Conservation (phyloP, 139 green algal species). For the Parachlorella kessleri region DNA sequence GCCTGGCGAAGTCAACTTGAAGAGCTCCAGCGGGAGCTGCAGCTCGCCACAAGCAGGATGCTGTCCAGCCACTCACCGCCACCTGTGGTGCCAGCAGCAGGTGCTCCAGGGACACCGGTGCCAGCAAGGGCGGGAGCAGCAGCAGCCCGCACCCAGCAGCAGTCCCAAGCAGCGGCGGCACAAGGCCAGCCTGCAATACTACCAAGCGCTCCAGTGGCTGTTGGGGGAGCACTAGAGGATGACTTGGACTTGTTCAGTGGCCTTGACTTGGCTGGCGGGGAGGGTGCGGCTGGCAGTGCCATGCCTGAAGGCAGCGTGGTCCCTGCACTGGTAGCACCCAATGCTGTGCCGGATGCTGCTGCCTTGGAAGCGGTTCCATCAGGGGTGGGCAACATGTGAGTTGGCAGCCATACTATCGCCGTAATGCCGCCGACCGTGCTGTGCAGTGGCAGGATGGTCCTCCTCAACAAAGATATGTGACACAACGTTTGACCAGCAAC, state of each 20-base stretch:
- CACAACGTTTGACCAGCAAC: background rate
- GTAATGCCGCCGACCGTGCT: background rate
- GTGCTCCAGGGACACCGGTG: background rate
- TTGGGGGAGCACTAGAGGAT: background rate
- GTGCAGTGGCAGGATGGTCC: background rate
- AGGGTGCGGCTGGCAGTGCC: background rate
- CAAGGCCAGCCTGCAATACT: background rate
- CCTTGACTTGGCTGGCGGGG: background rate
- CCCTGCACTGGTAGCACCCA: background rate
- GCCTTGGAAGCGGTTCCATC: background rate
- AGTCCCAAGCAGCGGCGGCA: background rate
- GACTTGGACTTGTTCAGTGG: slow-evolving; percentile 12
- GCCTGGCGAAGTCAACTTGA: slow-evolving; percentile 34
- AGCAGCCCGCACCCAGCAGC: background rate
- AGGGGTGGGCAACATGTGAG: background rate
- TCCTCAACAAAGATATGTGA: background rate
- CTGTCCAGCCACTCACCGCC: too few relatives aligned
- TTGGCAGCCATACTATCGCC: background rate
- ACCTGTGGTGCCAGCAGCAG: too few relatives aligned
- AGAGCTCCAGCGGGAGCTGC: slow-evolving; percentile 35
- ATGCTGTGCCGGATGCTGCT: background rate
- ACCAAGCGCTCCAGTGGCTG: background rate
- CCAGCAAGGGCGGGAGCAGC: background rate
- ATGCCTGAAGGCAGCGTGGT: background rate
- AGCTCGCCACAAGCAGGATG: slow-evolving; percentile 17